These are phyloP conservation scores for Colletotrichum sp. DNA, from an alignment of 2,329 filamentous ascomycete genomes.

Conservation along the genomic window DNA sequence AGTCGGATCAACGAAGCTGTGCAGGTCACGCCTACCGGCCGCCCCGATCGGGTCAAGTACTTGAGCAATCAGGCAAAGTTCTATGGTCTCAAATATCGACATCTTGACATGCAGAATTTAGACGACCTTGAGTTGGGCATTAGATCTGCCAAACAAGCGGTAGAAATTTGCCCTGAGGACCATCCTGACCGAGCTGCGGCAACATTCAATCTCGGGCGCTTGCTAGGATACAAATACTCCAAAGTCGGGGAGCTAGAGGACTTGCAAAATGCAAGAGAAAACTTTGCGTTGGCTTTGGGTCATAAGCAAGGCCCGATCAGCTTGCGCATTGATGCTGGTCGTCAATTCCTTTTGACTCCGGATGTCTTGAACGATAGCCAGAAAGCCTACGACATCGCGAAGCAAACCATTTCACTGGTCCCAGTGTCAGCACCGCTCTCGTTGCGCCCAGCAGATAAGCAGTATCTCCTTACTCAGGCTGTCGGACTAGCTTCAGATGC, in stretches of 20 bases:
- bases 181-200: background rate
- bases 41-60: background rate
- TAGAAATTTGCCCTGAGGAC: accelerated
- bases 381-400: background rate
- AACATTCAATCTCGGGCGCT: background rate
- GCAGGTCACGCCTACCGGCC: accelerated
- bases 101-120: accelerated
- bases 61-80: background rate
- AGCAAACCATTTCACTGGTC: background rate
- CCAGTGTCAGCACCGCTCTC: background rate
- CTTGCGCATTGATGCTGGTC: background rate
- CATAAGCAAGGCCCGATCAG: background rate
- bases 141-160: background rate
- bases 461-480: constrained; percentile 20
- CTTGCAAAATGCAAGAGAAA: background rate
- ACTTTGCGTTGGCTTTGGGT: background rate
- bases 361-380: background rate
- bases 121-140: background rate
- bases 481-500: constrained; percentile 25
- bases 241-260: background rate
- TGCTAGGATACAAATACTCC: background rate
- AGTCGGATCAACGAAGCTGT: background rate
- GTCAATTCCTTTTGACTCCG: accelerated
- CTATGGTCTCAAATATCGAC: background rate
- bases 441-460: constrained; percentile 21